A percentile compares a stretch with the other conserved stretches of the same genome.
These are phyloP conservation scores for Lathyrus tuberosus DNA, from an alignment of 306 rosid species.

Conservation along the genomic window DNA sequence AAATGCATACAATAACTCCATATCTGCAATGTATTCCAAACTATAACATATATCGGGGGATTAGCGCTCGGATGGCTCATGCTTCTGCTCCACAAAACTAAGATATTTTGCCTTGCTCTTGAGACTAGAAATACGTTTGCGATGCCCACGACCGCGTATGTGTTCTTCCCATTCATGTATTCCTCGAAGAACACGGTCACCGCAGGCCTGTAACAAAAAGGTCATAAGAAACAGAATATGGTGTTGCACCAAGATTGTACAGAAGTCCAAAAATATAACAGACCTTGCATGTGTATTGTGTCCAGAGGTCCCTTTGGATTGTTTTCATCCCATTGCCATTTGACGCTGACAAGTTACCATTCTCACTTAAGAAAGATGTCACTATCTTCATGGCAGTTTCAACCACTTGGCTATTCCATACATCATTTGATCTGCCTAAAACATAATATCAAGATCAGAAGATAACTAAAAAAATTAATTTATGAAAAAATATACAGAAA, in stretches of 20 bases:
- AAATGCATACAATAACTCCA: neutral
- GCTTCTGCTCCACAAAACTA: slow-evolving; percentile 36
- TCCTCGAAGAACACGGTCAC: slow-evolving; percentile 80
- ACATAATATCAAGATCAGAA: slow-evolving; percentile 20
- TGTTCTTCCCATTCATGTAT: slow-evolving; percentile 93
- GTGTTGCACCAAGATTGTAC: neutral
- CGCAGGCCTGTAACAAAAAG: slow-evolving; percentile 70
- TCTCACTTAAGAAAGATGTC: slow-evolving; percentile 54
- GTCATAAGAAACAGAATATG: slow-evolving; percentile 13
- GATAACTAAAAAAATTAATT: neutral
- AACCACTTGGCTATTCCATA: slow-evolving; percentile 69
- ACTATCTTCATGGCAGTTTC: slow-evolving; percentile 60
- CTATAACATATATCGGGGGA: neutral
- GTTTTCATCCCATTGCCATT: slow-evolving; percentile 43
- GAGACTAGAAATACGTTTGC: slow-evolving; percentile 69
- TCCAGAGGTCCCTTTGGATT: slow-evolving; percentile 81
- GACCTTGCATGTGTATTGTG: slow-evolving; percentile 84
- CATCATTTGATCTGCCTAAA: slow-evolving; percentile 65
- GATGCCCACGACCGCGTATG: slow-evolving; percentile 72
- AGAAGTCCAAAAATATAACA: slow-evolving; percentile 3
- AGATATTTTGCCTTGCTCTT: slow-evolving; percentile 53
- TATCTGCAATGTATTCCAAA: slow-evolving; percentile 5
- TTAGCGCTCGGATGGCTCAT: slow-evolving; percentile 24
- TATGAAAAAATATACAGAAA: neutral
- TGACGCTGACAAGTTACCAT: slow-evolving; percentile 41